Conservation (phyloP, 306 rosid species). For the Trifolium dubium region DNA sequence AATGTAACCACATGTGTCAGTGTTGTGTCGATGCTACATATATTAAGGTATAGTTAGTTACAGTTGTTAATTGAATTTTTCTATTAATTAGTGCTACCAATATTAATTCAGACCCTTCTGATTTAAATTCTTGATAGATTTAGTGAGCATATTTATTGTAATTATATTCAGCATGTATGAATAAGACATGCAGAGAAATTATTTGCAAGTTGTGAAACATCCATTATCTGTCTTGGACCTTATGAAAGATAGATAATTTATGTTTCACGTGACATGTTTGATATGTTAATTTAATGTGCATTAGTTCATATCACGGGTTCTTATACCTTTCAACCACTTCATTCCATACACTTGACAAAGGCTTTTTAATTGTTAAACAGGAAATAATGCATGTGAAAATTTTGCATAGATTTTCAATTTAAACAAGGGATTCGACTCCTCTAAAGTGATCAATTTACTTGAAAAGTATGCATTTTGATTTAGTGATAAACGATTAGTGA, state of each 20-base stretch:
- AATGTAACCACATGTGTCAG: too few species aligned
- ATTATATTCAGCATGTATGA: slow-evolving; percentile 22
- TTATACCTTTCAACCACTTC: slow-evolving; percentile 38
- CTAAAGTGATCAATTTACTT: not conserved
- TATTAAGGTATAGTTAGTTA: slow-evolving; percentile 37
- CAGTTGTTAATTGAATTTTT: slow-evolving; percentile 49
- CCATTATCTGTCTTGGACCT: slow-evolving; percentile 26
- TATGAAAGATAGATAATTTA: slow-evolving; percentile 34
- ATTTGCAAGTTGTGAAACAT: slow-evolving; percentile 28
- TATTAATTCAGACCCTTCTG: slow-evolving; percentile 48
- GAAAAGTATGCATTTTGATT: not conserved
- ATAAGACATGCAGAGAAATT: slow-evolving; percentile 24
- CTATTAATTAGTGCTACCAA: slow-evolving; percentile 51
- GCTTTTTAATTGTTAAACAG: slow-evolving; percentile 13
- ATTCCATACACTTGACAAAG: slow-evolving; percentile 21
- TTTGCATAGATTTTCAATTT: slow-evolving; percentile 1
- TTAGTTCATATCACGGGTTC: slow-evolving; percentile 50
- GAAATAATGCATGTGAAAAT: slow-evolving; percentile 20
- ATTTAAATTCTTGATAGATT: slow-evolving; percentile 51
- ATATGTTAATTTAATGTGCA: slow-evolving; percentile 34
- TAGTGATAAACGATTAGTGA: not conserved
- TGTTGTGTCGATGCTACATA: too few species aligned
- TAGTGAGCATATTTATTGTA: slow-evolving; percentile 26
- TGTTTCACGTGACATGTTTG: slow-evolving; percentile 59
- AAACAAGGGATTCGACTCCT: not conserved